phyloP scores from a whole-genome alignment of 1,284 basidiomycete genomes.

The Puccinia brachypodii region DNA sequence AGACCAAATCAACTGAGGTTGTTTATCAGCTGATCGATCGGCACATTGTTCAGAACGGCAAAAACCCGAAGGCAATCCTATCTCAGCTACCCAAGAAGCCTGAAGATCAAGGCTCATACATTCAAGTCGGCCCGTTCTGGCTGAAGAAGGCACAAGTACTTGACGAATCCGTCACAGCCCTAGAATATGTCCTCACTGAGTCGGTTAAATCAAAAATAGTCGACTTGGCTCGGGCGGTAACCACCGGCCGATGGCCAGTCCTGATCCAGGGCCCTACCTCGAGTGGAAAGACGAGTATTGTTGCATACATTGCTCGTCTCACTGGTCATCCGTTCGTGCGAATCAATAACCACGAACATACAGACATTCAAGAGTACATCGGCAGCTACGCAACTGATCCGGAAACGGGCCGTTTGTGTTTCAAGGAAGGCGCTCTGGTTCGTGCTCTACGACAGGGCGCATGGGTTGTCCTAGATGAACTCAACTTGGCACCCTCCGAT shows the following conservation, averaged over 20 bases:
- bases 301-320: slow-evolving; percentile 88
- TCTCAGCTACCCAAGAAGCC: slow-evolving; percentile 69
- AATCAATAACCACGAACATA: slow-evolving; percentile 99
- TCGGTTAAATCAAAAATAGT: slow-evolving; percentile 94
- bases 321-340: slow-evolving; percentile 96
- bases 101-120: slow-evolving; percentile 62
- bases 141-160: slow-evolving; percentile 72
- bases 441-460: slow-evolving; percentile 87
- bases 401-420: slow-evolving; percentile 83
- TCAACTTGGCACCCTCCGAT: slow-evolving; percentile 96
- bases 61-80: slow-evolving; percentile 75
- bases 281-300: slow-evolving; percentile 93
- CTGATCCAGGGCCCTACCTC: slow-evolving; percentile 98
- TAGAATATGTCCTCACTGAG: slow-evolving; percentile 89
- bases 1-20: slow-evolving; percentile 69
- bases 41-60: slow-evolving; percentile 77
- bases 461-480: slow-evolving; percentile 98
- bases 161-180: slow-evolving; percentile 62
- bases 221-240: slow-evolving; percentile 85
- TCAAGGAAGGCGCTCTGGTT: slow-evolving; percentile 90
- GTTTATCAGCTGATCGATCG: slow-evolving; percentile 72
- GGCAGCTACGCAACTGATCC: slow-evolving; percentile 96
- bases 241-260: slow-evolving; percentile 86
- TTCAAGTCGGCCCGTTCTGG: slow-evolving; percentile 91
- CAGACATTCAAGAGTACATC: slow-evolving; percentile 95